Evolutionary conservation across 176 grass and related monocot genomes (phyloP).

Genomic region (Aegilops longissima): DNA sequence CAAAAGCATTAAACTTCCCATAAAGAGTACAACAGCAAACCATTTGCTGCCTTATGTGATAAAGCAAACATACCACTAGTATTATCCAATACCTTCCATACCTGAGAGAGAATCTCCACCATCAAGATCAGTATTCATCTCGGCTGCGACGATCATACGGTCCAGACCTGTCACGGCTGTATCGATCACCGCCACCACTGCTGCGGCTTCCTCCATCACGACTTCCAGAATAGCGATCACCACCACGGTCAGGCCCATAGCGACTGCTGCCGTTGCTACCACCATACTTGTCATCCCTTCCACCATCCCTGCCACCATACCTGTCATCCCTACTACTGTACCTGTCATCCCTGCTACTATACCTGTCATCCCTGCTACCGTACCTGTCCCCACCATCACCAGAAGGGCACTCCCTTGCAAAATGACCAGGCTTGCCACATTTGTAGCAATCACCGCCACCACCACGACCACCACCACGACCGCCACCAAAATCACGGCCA

Average conservation of each 20-base stretch:
- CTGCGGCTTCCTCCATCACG: constrained; percentile 57
- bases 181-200: constrained; percentile 33
- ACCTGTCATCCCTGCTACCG: constrained; percentile 58
- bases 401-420: constrained; percentile 67
- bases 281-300: constrained; percentile 49
- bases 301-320: constrained; percentile 26
- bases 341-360: constrained; percentile 36
- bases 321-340: constrained; percentile 51
- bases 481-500: constrained; percentile 40
- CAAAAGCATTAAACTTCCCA: constrained; percentile 11
- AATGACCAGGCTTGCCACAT: constrained; percentile 62
- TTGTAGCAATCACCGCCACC: constrained; percentile 62
- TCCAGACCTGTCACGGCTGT: constrained; percentile 52
- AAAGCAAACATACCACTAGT: constrained; percentile 20
- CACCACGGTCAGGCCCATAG: constrained; percentile 52
- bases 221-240: constrained; percentile 41
- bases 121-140: constrained; percentile 42
- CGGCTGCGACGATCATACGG: constrained; percentile 54
- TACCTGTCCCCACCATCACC: constrained; percentile 52
- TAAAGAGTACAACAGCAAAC: constrained; percentile 17
- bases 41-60: constrained; percentile 31
- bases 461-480: constrained; percentile 47
- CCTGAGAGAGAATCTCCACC: constrained; percentile 14
- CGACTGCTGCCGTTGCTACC: constrained; percentile 36
- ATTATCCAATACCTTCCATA: constrained; percentile 25